phyloP scores from a whole-genome alignment of 2,329 filamentous ascomycete species.

The Penicillium hesseltinei region DNA sequence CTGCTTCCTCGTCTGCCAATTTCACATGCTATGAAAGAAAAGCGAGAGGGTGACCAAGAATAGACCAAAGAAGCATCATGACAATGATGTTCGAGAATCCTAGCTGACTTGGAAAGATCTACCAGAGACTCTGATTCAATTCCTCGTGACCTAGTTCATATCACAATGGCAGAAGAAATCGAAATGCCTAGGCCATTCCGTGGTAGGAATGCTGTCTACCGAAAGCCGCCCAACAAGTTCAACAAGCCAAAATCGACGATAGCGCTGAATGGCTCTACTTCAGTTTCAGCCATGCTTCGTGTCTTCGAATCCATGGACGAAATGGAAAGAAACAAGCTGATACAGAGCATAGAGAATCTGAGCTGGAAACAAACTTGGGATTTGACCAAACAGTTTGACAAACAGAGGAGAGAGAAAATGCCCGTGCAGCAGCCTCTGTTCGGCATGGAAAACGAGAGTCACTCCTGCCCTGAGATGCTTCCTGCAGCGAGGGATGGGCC shows the following conservation, averaged over 20 bases:
- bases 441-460: conserved; percentile 4
- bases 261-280: not conserved
- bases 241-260: not conserved
- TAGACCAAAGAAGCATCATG: not conserved
- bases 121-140: not conserved
- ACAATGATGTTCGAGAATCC: not conserved
- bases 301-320: not conserved
- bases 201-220: not conserved
- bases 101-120: not conserved
- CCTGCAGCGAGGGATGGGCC: conserved; percentile 28
- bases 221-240: not conserved
- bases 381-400: not conserved
- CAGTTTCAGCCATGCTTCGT: not conserved
- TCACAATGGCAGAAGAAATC: not conserved
- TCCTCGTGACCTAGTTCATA: not conserved
- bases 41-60: not conserved
- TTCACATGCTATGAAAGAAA: not conserved
- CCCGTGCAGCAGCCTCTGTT: not conserved
- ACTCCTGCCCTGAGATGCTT: conserved; percentile 21
- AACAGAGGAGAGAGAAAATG: not conserved
- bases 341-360: conserved; percentile 1
- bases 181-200: not conserved
- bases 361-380: not conserved
- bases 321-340: not conserved
- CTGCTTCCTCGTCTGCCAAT: not conserved